These are phyloP conservation scores for Cruciata laevipes DNA, from an alignment of 257 asterid species.

Conservation along the genomic window DNA sequence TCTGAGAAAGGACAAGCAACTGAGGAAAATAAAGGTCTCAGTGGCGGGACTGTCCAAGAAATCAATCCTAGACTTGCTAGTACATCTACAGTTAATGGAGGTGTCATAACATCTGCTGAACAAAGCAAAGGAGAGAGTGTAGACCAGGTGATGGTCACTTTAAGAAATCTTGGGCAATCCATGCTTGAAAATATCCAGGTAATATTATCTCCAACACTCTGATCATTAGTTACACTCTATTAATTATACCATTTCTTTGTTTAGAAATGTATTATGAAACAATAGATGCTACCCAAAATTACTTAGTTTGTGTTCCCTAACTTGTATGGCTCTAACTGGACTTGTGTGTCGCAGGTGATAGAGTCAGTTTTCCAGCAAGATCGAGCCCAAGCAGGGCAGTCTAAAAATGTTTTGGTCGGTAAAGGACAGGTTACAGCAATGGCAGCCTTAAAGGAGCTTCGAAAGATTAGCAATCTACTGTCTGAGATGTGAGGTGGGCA, in stretches of 20 bases:
- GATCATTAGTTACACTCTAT: not conserved
- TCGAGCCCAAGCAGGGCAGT: conserved; percentile 28
- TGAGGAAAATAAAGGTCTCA: conserved; percentile 19
- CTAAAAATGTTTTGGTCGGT: conserved; percentile 46
- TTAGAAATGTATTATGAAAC: not conserved
- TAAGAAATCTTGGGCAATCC: conserved; percentile 37
- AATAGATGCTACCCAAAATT: not conserved
- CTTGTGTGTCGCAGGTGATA: conserved; percentile 45
- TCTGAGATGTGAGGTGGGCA: conserved; percentile 56
- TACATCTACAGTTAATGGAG: conserved; percentile 10
- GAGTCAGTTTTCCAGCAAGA: conserved; percentile 76
- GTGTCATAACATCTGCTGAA: conserved; percentile 11
- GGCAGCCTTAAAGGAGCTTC: conserved; percentile 80
- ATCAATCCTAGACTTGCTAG: conserved; percentile 9
- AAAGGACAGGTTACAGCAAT: conserved; percentile 67
- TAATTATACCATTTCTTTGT: not conserved
- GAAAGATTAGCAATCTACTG: conserved; percentile 72
- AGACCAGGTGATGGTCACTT: conserved; percentile 30
- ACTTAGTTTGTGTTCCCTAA: not conserved
- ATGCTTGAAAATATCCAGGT: conserved; percentile 50
- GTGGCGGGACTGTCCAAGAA: conserved; percentile 11
- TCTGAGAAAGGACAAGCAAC: conserved; percentile 25
- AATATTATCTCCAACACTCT: not conserved
- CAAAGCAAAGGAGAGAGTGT: conserved; percentile 30
- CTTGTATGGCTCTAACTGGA: not conserved